Evolutionary conservation across 2,329 filamentous ascomycete species (phyloP).

Genomic region (Hypocrella siamensis): DNA sequence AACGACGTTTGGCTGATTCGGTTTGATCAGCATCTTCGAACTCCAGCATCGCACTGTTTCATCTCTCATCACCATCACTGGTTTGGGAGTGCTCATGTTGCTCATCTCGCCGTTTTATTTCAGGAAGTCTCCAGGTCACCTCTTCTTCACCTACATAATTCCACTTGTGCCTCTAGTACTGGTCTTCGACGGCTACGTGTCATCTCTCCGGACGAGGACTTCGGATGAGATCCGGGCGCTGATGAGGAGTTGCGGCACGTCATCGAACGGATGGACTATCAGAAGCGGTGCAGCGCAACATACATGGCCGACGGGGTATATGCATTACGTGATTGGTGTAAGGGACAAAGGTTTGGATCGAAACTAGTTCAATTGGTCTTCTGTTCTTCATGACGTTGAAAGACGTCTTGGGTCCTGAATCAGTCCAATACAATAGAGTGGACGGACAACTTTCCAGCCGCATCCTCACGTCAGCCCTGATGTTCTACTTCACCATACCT

Average conservation of each 20-base stretch:
- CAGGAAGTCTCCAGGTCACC: slow-evolving; percentile 32
- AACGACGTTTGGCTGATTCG: not conserved
- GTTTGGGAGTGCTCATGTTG: slow-evolving; percentile 36
- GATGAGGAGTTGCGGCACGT: slow-evolving; percentile 34
- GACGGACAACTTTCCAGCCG: no score
- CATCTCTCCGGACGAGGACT: slow-evolving; percentile 50
- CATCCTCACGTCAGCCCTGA: no score
- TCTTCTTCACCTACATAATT: slow-evolving; percentile 51
- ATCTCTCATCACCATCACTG: slow-evolving; percentile 35
- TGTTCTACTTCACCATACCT: no score
- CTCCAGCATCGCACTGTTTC: slow-evolving; percentile 49
- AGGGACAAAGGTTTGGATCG: no score
- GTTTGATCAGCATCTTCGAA: slow-evolving; percentile 43
- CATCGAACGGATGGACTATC: slow-evolving; percentile 30
- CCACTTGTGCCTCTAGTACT: slow-evolving; percentile 54
- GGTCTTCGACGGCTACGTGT: slow-evolving; percentile 54
- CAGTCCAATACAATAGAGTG: no score
- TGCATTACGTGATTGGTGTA: slow-evolving; percentile 31
- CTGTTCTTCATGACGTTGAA: no score
- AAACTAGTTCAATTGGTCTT: no score
- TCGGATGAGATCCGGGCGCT: slow-evolving; percentile 47
- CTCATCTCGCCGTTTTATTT: slow-evolving; percentile 35
- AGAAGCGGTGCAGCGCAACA: slow-evolving; percentile 29
- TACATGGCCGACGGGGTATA: slow-evolving; percentile 32
- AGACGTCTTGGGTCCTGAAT: no score